Percentiles rank a stretch among this genome's conserved stretches.
Evolutionary conservation across 257 asterid species (phyloP).

Genomic region (Knoxia roxburghii): DNA sequence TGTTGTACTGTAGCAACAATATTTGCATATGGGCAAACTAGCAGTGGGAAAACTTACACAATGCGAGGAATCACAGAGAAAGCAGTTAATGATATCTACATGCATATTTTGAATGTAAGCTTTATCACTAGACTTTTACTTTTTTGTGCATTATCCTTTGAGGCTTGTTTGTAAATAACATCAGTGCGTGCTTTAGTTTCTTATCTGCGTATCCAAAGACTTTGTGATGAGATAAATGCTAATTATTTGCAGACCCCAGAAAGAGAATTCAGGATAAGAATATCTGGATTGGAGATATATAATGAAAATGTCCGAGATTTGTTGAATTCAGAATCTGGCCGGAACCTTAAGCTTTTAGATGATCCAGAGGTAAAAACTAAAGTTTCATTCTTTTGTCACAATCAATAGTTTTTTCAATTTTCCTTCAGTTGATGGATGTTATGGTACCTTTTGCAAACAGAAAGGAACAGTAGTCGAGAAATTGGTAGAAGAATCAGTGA

Average conservation of each 20-base stretch:
- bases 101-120: conserved; percentile 81
- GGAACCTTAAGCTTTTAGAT: conserved; percentile 81
- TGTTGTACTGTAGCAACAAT: conserved; percentile 70
- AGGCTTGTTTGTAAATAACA: not conserved
- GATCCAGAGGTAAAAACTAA: conserved; percentile 75
- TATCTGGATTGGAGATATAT: conserved; percentile 87
- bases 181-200: not conserved
- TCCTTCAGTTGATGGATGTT: conserved; percentile 4
- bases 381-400: not conserved
- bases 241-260: conserved; percentile 65
- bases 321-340: conserved; percentile 79
- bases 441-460: conserved; percentile 35
- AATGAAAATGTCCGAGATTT: conserved; percentile 92
- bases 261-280: conserved; percentile 74
- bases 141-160: not conserved
- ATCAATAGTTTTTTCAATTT: conserved; percentile 6
- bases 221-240: not conserved
- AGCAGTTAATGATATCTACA: conserved; percentile 83
- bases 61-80: conserved; percentile 92
- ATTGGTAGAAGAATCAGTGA: conserved; percentile 82
- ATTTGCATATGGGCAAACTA: conserved; percentile 96
- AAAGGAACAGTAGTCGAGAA: conserved; percentile 91
- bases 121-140: conserved; percentile 7
- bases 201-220: not conserved
- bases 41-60: conserved; percentile 95